phyloP scores from a whole-genome alignment of 805 yeast genomes.

The Barnettozyma pratensis region DNA sequence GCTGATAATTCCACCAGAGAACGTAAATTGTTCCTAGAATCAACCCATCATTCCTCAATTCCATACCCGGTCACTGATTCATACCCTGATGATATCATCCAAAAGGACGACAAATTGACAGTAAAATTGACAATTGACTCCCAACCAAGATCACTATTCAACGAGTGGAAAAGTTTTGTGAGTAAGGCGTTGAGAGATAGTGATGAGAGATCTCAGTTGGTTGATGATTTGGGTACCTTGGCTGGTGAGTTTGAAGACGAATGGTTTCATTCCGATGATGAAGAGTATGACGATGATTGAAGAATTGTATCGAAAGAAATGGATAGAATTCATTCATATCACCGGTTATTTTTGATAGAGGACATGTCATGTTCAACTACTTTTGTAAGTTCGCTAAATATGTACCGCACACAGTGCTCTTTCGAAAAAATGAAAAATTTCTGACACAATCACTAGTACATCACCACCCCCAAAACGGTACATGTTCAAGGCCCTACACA shows the following conservation, averaged over 20 bases:
- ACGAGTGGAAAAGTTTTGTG: conserved; percentile 26
- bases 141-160: conserved; percentile 10
- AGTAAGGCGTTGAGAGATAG: conserved; percentile 25
- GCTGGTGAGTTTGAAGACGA: conserved; percentile 48
- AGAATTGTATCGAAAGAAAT: background rate
- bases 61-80: conserved; percentile 26
- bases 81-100: conserved; percentile 25
- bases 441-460: background rate
- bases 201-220: conserved; percentile 51
- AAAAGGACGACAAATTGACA: conserved; percentile 12
- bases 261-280: conserved; percentile 36
- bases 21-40: conserved; percentile 4
- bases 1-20: background rate
- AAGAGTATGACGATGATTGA: conserved; percentile 33
- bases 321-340: no score
- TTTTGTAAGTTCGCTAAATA: no score
- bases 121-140: conserved; percentile 21
- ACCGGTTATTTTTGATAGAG: background rate
- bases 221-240: conserved; percentile 41
- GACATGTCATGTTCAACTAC: background rate
- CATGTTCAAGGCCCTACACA: conserved; percentile 9
- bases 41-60: conserved; percentile 6
- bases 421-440: background rate
- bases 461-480: background rate
- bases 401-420: background rate